Base-by-base conservation (phyloP, 169 alveolate species). In the Eimeria tenella region DNA sequence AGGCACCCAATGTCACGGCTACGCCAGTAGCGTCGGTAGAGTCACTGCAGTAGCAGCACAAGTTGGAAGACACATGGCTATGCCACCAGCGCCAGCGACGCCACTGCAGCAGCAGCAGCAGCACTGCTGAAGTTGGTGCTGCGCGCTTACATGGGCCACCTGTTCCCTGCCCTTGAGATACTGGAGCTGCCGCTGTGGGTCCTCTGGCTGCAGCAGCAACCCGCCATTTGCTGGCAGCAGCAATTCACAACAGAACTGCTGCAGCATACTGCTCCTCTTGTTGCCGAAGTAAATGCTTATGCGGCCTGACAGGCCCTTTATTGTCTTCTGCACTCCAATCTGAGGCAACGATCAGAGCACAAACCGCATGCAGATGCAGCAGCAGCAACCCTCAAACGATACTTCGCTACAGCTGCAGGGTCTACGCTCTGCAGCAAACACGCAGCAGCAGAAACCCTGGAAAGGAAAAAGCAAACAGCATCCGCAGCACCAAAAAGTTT, bases 181-280 rank as follows among this genome's bases (percentile, higher is more conserved):
- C 88, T 79, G 88, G 70, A 79, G 70, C 88, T 79, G 88, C 88
- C 52, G 88, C 88, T 50, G 88, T 21, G 49, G 88, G 19, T 79
- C 88, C 63, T 79, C 88, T 5, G 88, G 88, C 71, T 55, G 53
- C 88, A 79, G 88, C 88, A 50, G 88, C 88, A 79, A 68, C 52
- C 88, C 88, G 19, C 88, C 88, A 6, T n/a, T 50, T 4, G 55
- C 70, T 8, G 70, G 88, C 88, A 79, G 88, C 88, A 79, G 88
- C 88, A 79, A 55, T 50, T 79, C 88, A 68, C 88, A 79, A 23
- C 71, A 50, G 65, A 90, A 42, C 70, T 60, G 84, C 82, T 90
- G 94, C 77, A 90, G 82, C 58, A 90, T 42, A 53, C 94, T 83
- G 94, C 94, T 90, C 63, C 81, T 73, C 90, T 90, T 90, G 89